phyloP scores from a whole-genome alignment of 371 early-diverging fungal species.

The Vairimorpha apis region DNA sequence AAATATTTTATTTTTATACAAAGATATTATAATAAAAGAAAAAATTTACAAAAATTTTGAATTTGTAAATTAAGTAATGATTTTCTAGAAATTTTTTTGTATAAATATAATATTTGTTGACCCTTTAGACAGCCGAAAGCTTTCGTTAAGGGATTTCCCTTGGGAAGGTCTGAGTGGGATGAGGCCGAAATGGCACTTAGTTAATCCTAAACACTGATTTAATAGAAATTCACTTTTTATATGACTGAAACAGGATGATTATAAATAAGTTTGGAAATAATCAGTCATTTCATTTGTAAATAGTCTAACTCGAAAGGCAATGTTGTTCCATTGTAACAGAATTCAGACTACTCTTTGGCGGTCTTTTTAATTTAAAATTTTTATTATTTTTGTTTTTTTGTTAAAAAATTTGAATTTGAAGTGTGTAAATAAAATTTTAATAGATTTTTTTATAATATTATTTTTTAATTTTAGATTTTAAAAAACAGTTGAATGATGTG shows the following conservation, averaged over 20 bases:
- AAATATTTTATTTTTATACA: no score
- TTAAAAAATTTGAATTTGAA: no score
- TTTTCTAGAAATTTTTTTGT: neutral
- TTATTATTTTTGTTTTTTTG: no score
- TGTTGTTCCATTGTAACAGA: conserved; percentile 12
- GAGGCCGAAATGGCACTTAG: conserved; percentile 7
- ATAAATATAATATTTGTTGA: neutral
- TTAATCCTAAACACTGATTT: conserved; percentile 6
- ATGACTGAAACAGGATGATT: conserved; percentile 15
- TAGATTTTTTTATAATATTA: no score
- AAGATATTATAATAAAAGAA: no score
- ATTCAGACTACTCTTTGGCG: conserved; percentile 18
- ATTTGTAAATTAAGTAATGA: neutral
- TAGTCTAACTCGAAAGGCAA: conserved; percentile 16
- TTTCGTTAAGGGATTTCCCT: conserved; percentile 14
- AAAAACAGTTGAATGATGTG: no score
- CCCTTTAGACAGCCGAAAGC: conserved; percentile 2
- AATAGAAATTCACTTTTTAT: conserved; percentile 9
- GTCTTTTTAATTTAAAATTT: no score
- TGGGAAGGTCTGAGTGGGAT: conserved; percentile 14
- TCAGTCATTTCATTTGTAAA: neutral
- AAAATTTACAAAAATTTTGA: no score
- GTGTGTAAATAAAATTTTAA: no score
- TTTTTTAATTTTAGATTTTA: no score
- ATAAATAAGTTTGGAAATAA: neutral